These are phyloP conservation scores for Xanthoceras sorbifolium DNA, from an alignment of 345 rosid species.

Conservation along the genomic window DNA sequence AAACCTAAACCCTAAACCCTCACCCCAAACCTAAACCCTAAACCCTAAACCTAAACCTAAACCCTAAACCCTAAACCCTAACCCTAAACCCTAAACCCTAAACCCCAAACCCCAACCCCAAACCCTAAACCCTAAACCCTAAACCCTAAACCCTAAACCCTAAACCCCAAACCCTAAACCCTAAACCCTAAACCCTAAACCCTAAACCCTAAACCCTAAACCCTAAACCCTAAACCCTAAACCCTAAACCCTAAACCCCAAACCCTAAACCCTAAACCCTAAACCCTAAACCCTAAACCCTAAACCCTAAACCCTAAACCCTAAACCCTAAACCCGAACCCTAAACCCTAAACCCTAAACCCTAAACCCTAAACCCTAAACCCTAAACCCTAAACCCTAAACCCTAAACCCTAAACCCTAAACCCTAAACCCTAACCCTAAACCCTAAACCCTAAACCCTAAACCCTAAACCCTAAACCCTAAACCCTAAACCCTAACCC, in stretches of 20 bases:
- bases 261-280: slow-evolving; percentile 24
- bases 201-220: slow-evolving; percentile 28
- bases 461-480: slow-evolving; percentile 29
- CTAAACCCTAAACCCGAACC: slow-evolving; percentile 23
- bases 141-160: slow-evolving; percentile 36
- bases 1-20: slow-evolving; percentile 30
- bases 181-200: slow-evolving; percentile 34
- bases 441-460: slow-evolving; percentile 35
- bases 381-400: slow-evolving; percentile 20
- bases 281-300: slow-evolving; percentile 30
- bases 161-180: slow-evolving; percentile 30
- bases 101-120: slow-evolving; percentile 14
- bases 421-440: slow-evolving; percentile 27
- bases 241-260: slow-evolving; percentile 21
- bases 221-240: slow-evolving; percentile 24
- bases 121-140: slow-evolving; percentile 25
- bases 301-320: slow-evolving; percentile 24
- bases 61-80: slow-evolving; percentile 35
- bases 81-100: slow-evolving; percentile 25
- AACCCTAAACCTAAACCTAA: slow-evolving; percentile 31
- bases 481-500: slow-evolving; percentile 18
- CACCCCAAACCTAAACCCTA: slow-evolving; percentile 20
- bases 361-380: slow-evolving; percentile 28
- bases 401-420: slow-evolving; percentile 20
- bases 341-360: slow-evolving; percentile 23